A percentile compares a stretch with the other conserved stretches of the same genome.
phyloP scores from a whole-genome alignment of 306 rosid species.

The Prunus dulcis region DNA sequence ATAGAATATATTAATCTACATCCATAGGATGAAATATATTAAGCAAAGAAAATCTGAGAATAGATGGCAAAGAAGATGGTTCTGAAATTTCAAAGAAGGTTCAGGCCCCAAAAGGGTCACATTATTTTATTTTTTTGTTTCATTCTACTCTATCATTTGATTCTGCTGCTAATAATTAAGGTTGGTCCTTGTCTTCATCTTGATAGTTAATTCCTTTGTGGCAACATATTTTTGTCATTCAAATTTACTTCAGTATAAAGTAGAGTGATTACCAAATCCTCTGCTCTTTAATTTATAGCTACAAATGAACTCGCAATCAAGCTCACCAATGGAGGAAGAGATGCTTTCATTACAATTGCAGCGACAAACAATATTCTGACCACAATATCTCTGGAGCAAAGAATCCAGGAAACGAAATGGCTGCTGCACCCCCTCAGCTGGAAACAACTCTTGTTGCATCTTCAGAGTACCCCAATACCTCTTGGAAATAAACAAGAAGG shows the following conservation, averaged over 20 bases:
- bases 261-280: neutral
- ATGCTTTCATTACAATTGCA: too few species aligned
- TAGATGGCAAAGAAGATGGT: neutral
- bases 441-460: constrained; percentile 40
- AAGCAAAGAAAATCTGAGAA: too few species aligned
- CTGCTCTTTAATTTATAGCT: neutral
- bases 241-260: neutral
- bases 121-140: too few species aligned
- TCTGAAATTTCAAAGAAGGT: neutral
- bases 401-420: neutral
- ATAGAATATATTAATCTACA: too few species aligned
- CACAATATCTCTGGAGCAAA: neutral
- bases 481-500: constrained; percentile 30
- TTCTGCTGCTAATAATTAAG: neutral
- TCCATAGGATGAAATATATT: too few species aligned
- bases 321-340: neutral
- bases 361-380: neutral
- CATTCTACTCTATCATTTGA: neutral
- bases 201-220: too few species aligned
- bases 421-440: constrained; percentile 17
- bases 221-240: neutral
- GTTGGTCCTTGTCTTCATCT: too few species aligned
- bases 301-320: neutral
- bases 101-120: neutral
- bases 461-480: constrained; percentile 44